Evolutionary conservation across 1,284 basidiomycete species (phyloP).

Genomic region (Trichosporon ovoides): DNA sequence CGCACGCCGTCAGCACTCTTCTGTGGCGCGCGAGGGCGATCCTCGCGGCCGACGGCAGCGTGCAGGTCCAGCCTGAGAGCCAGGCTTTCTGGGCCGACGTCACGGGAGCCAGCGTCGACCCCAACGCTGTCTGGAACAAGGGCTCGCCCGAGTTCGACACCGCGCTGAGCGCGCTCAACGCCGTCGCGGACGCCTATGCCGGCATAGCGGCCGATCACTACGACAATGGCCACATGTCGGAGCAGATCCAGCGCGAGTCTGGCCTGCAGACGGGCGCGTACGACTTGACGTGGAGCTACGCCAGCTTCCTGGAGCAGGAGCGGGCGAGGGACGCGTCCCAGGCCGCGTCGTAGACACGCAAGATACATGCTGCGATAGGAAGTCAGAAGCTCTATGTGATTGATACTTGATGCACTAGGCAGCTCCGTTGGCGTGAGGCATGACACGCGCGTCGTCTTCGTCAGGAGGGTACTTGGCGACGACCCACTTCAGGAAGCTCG

Average conservation of each 20-base stretch:
- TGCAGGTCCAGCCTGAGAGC: conserved; percentile 25
- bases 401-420: too few species aligned
- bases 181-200: conserved; percentile 44
- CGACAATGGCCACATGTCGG: conserved; percentile 43
- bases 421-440: background rate
- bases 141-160: conserved; percentile 17
- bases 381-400: too few species aligned
- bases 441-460: background rate
- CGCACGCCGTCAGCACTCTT: conserved; percentile 47
- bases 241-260: conserved; percentile 42
- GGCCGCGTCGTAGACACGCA: background rate
- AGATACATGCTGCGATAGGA: too few species aligned
- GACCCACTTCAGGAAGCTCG: conserved; percentile 44
- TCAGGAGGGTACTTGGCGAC: conserved; percentile 6
- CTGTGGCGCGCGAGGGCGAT: conserved; percentile 36
- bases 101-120: background rate
- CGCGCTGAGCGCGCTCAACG: conserved; percentile 27
- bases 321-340: conserved; percentile 22
- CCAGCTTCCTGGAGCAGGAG: conserved; percentile 36
- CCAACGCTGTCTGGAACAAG: background rate
- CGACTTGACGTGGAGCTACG: conserved; percentile 50
- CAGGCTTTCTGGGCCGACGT: conserved; percentile 44
- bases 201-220: background rate
- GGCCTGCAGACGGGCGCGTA: conserved; percentile 34
- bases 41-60: conserved; percentile 13